These are phyloP conservation scores for Dendrobium officinale DNA, from an alignment of 106 monocot species.

Conservation along the genomic window DNA sequence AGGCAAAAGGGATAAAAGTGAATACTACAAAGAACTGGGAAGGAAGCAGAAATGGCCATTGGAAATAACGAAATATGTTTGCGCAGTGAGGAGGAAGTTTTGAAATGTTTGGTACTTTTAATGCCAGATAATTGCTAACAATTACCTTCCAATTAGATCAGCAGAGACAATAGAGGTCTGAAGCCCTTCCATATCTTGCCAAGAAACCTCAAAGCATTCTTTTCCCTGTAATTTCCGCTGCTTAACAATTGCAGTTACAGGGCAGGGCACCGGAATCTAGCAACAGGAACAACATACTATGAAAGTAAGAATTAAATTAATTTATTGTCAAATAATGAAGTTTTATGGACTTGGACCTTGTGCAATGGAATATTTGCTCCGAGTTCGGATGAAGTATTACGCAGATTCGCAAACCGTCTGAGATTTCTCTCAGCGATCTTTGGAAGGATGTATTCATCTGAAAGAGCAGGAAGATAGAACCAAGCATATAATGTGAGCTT, in stretches of 20 bases:
- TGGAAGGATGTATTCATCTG: slow-evolving; percentile 90
- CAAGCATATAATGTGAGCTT: background rate
- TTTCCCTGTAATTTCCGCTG: slow-evolving; percentile 57
- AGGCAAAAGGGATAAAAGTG: too few species aligned
- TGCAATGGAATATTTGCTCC: slow-evolving; percentile 42
- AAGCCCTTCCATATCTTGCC: slow-evolving; percentile 52
- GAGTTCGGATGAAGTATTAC: slow-evolving; percentile 32
- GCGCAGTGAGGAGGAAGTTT: too few species aligned
- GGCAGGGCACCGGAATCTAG: slow-evolving; percentile 72
- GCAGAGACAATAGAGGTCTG: slow-evolving; percentile 47
- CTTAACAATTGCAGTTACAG: slow-evolving; percentile 63
- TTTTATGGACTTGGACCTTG: slow-evolving; percentile 14
- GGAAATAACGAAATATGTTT: too few species aligned
- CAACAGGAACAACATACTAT: background rate
- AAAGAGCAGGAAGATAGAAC: background rate
- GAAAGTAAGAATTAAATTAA: background rate
- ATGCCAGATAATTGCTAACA: background rate
- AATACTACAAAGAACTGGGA: too few species aligned
- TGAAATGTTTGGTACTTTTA: background rate
- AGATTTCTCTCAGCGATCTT: slow-evolving; percentile 90
- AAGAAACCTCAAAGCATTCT: slow-evolving; percentile 75
- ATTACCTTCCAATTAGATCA: slow-evolving; percentile 59
- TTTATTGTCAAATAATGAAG: background rate
- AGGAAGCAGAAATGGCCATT: too few species aligned
- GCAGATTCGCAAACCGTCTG: slow-evolving; percentile 66